These are phyloP conservation scores for Penicillium sp. DNA, from an alignment of 2,329 filamentous ascomycete species.

Conservation along the genomic window DNA sequence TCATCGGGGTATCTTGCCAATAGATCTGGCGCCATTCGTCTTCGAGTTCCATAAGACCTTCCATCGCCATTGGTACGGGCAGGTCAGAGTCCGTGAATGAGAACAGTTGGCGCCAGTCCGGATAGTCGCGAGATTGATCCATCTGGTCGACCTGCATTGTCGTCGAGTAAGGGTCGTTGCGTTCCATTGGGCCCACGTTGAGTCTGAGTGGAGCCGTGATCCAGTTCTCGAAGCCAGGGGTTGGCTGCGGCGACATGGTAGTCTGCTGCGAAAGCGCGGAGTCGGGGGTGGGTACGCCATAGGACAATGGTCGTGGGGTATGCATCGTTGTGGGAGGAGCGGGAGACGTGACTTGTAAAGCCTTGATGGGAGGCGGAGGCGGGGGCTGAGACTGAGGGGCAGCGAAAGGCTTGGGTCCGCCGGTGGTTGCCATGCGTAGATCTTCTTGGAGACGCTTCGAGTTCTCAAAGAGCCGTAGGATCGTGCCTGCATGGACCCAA, in stretches of 20 bases:
- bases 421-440: slow-evolving; percentile 40
- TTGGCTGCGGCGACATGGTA: slow-evolving; percentile 29
- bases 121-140: slow-evolving; percentile 38
- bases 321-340: slow-evolving; percentile 23
- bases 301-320: slow-evolving; percentile 26
- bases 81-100: slow-evolving; percentile 43
- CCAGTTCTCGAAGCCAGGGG: slow-evolving; percentile 35
- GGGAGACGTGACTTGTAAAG: slow-evolving; percentile 21
- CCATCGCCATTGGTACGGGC: slow-evolving; percentile 39
- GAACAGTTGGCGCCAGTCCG: slow-evolving; percentile 47
- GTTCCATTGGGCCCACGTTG: slow-evolving; percentile 29
- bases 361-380: slow-evolving; percentile 17
- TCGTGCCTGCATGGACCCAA: slow-evolving; percentile 48
- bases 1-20: slow-evolving; percentile 46
- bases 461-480: slow-evolving; percentile 47
- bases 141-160: slow-evolving; percentile 34
- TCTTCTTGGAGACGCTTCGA: slow-evolving; percentile 47
- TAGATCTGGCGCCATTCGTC: slow-evolving; percentile 51
- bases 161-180: slow-evolving; percentile 27
- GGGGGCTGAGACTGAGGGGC: slow-evolving; percentile 2
- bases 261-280: slow-evolving; percentile 28
- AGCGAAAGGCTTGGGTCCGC: slow-evolving; percentile 33
- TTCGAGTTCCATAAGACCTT: slow-evolving; percentile 44
- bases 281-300: slow-evolving; percentile 35
- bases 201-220: slow-evolving; percentile 32